Evolutionary conservation across 2,329 filamentous ascomycete species (phyloP).

Genomic region (Venturia effusa): DNA sequence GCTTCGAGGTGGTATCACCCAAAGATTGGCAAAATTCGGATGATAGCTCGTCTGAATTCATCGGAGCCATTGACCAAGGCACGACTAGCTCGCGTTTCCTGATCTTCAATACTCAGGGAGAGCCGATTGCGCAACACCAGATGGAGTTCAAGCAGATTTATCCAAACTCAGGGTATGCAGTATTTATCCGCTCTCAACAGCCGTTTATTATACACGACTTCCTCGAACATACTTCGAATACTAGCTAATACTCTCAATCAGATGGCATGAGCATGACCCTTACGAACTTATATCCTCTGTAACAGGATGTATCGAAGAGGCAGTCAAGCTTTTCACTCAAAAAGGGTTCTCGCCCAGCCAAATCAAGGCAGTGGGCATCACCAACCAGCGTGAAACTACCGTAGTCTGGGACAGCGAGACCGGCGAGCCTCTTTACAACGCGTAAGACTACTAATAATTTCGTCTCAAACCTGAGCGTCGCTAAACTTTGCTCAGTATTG

Average conservation of each 20-base stretch:
- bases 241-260: constrained; percentile 23
- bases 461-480: not conserved
- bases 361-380: constrained; percentile 74
- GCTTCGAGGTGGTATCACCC: not conserved
- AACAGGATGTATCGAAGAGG: constrained; percentile 67
- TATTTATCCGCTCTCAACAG: too few species aligned
- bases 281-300: constrained; percentile 65
- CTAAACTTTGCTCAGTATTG: constrained; percentile 38
- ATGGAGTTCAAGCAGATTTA: constrained; percentile 80
- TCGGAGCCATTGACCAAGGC: constrained; percentile 83
- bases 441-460: constrained; percentile 23
- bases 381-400: constrained; percentile 83
- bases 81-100: constrained; percentile 85
- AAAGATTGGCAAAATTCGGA: constrained; percentile 1
- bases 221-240: not conserved
- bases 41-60: constrained; percentile 37
- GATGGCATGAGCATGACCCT: constrained; percentile 87
- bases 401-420: constrained; percentile 76
- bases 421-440: constrained; percentile 71
- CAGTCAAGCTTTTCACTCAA: constrained; percentile 57
- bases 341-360: constrained; percentile 55
- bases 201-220: too few species aligned
- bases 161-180: constrained; percentile 69
- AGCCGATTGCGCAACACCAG: constrained; percentile 73
- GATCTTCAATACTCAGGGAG: constrained; percentile 73